Conservation (phyloP, 768 basidiomycete genomes). For the Lepiota venenata region DNA sequence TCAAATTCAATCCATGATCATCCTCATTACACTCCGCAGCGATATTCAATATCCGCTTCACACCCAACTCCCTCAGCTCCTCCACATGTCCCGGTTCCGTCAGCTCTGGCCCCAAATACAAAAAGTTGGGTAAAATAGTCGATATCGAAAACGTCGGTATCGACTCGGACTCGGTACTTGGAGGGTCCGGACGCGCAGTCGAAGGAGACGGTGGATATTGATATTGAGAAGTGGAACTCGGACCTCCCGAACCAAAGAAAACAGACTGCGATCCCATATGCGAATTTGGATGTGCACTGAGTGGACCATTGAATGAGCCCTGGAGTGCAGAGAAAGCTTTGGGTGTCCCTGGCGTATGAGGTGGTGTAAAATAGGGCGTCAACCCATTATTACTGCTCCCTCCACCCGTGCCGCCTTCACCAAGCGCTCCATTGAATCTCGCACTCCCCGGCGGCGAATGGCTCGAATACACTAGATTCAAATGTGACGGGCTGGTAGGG, state of each 20-base stretch:
- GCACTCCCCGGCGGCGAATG: constrained; percentile 34
- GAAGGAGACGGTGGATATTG: constrained; percentile 49
- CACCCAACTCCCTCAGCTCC: constrained; percentile 69
- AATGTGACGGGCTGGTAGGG: constrained; percentile 54
- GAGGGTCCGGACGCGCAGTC: constrained; percentile 65
- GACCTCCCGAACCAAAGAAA: constrained; percentile 12
- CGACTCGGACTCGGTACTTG: constrained; percentile 52
- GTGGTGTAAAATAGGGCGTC: constrained; percentile 51
- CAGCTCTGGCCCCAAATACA: constrained; percentile 90
- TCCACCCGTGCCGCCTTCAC: background rate
- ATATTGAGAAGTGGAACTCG: background rate
- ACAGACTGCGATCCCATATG: constrained; percentile 1
- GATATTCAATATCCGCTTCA: constrained; percentile 87
- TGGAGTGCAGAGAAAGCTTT: constrained; percentile 21
- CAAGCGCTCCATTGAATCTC: background rate
- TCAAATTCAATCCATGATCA: constrained; percentile 67
- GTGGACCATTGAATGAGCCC: background rate
- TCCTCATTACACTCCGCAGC: constrained; percentile 83
- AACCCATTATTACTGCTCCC: constrained; percentile 14
- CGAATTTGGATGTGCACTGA: constrained; percentile 3
- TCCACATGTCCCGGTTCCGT: constrained; percentile 70
- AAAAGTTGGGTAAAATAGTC: constrained; percentile 86
- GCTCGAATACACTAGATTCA: constrained; percentile 57
- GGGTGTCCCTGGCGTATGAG: constrained; percentile 50
- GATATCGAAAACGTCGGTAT: constrained; percentile 77